Evolutionary conservation across 306 rosid genomes (phyloP).

Genomic region (Vachellia collinsii): DNA sequence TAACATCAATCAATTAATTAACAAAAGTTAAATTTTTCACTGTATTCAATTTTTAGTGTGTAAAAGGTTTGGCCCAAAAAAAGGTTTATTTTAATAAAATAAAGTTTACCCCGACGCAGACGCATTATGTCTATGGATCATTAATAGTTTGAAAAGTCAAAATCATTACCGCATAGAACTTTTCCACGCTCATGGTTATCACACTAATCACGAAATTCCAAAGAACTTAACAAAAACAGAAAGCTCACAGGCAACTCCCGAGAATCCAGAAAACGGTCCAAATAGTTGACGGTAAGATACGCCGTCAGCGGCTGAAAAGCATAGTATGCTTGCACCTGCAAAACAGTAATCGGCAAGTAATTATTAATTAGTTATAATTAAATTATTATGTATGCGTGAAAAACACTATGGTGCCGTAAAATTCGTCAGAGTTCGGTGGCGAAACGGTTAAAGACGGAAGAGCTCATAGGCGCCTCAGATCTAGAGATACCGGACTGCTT

Average conservation of each 20-base stretch:
- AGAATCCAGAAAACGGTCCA: conserved; percentile 87
- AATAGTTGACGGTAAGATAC: conserved; percentile 90
- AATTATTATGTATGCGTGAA: background rate
- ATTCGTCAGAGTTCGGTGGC: conserved; percentile 1
- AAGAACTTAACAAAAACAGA: background rate
- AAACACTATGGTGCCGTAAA: background rate
- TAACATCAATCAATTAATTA: background rate
- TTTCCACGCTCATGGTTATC: conserved; percentile 6
- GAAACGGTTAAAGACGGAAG: background rate
- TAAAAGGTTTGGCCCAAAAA: background rate
- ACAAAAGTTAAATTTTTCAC: background rate
- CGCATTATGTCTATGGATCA: background rate
- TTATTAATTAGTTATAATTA: background rate
- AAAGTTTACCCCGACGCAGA: background rate
- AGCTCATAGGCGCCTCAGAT: conserved; percentile 28
- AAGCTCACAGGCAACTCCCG: conserved; percentile 83
- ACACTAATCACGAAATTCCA: background rate
- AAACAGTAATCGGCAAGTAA: conserved; percentile 13
- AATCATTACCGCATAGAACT: conserved; percentile 42
- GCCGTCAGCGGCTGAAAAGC: conserved; percentile 93
- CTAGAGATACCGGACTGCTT: conserved; percentile 17
- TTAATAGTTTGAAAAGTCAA: conserved; percentile 56
- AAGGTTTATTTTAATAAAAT: conserved; percentile 1
- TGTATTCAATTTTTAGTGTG: background rate
- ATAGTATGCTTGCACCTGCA: conserved; percentile 72